A percentile compares a stretch with the other conserved stretches of the same genome.
Conservation (phyloP, 192 early-diverging fungal genomes). For the Gorgonomyces haynaldii region DNA sequence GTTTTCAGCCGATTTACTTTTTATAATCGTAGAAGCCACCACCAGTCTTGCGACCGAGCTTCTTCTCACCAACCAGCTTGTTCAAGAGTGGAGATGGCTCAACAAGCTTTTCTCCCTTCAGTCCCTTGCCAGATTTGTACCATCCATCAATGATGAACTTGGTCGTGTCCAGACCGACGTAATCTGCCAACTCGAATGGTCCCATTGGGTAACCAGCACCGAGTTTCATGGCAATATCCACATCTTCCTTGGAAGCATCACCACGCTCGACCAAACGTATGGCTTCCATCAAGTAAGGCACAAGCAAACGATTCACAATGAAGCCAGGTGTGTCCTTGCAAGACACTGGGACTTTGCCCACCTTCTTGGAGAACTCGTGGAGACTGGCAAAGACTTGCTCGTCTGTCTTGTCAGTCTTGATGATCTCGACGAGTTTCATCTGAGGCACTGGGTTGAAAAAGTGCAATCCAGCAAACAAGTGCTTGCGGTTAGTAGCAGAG, state of each 20-base stretch:
- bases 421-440: constrained; percentile 96
- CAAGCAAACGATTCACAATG: constrained; percentile 90
- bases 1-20: no score
- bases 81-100: constrained; percentile 57
- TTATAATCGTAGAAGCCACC: constrained; percentile 76
- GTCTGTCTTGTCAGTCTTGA: constrained; percentile 54
- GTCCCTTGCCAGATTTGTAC: constrained; percentile 69
- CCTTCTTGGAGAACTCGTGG: constrained; percentile 52
- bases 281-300: constrained; percentile 96
- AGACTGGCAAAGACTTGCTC: constrained; percentile 54
- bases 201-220: constrained; percentile 97
- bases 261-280: constrained; percentile 82
- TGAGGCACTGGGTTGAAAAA: constrained; percentile 99
- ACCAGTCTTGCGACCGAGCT: constrained; percentile 79
- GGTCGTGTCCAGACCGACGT: constrained; percentile 90
- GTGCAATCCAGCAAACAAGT: constrained; percentile 76
- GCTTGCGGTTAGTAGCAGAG: constrained; percentile 33
- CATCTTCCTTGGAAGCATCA: constrained; percentile 71
- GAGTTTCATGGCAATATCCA: constrained; percentile 94
- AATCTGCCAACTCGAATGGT: constrained; percentile 71
- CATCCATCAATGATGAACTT: constrained; percentile 95
- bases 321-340: constrained; percentile 94
- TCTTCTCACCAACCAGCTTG: constrained; percentile 58
- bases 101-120: constrained; percentile 61
- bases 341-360: constrained; percentile 79